Base-by-base conservation (phyloP, 2,329 filamentous ascomycete species). In the Phyllosticta citrichinensis region DNA sequence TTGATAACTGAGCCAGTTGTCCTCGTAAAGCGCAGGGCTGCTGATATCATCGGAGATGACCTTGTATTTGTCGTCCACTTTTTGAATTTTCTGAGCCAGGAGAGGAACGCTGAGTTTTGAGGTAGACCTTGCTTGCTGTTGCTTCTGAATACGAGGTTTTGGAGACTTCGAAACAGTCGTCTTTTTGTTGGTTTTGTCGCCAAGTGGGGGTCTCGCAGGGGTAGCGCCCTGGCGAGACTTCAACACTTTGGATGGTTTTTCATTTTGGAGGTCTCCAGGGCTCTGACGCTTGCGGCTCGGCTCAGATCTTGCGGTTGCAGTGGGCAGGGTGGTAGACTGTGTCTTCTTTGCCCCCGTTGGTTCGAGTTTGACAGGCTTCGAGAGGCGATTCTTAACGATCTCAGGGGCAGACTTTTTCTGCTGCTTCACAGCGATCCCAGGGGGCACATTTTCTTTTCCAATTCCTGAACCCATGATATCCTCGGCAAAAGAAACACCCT, bases 371-470 rank as follows among this genome's bases (percentile, higher is more conserved):
- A 22, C 35, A 12, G 25, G 51, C 8, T 40, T 55, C 19, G 10
- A 19, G 22, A 17, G 12, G 27, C 27, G 53, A 19, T 17, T 27
- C 20, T 59, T 54, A 3, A 47, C 35, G n/a, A n/a, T 24, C 17
- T 33, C 60, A 30, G 33, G 40, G 9, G 24, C 9, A n/a, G 9
- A 5, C 6, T 30, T 51, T 12, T 52, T 57, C 33, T 57, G 24
- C 11, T 9, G 25, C 54, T 62, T 59, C 5, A 69, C 64, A 14
- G 68, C 66, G 59, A 68, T 65, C n/a, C 78, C 78, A 0, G 83
- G 84, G 14, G 83, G 83, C 5, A 85, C 67, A 64, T 87, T 87
- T 68, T 87, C 84, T 66, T 87, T 87, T 5, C 84, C 84, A 4
- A 77, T 78, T 35, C 81, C 81, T 56, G 77, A 76, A 24, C 82